These are phyloP conservation scores for Talaromyces borbonicus DNA, from an alignment of 495 filamentous ascomycete species.

Conservation along the genomic window DNA sequence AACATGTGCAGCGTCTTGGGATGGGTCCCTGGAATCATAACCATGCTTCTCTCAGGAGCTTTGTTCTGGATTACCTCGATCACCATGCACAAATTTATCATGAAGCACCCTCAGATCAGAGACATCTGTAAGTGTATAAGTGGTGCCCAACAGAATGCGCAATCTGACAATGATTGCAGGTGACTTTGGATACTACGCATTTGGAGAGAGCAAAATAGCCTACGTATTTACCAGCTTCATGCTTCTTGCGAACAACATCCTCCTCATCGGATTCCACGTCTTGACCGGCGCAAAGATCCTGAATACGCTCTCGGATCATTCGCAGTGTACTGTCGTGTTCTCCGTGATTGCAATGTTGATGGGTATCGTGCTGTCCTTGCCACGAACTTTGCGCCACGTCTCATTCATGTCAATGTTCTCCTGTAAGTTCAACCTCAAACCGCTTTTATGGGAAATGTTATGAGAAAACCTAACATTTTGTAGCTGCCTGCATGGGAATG, in stretches of 20 bases:
- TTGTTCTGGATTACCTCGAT: slow-evolving; percentile 77
- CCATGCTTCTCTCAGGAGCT: slow-evolving; percentile 64
- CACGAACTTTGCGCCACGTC: slow-evolving; percentile 68
- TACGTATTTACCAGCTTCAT: slow-evolving; percentile 79
- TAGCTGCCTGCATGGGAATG: slow-evolving; percentile 72
- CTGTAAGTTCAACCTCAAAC: background rate
- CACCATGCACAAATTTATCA: slow-evolving; percentile 72
- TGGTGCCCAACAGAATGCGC: background rate
- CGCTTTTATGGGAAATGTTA: background rate
- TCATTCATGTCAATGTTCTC: slow-evolving; percentile 64
- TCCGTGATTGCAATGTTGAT: slow-evolving; percentile 57
- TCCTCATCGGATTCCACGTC: slow-evolving; percentile 71
- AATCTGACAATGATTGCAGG: slow-evolving; percentile 16
- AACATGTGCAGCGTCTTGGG: slow-evolving; percentile 43
- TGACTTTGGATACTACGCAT: slow-evolving; percentile 81
- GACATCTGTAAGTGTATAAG: slow-evolving; percentile 49
- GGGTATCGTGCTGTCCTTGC: slow-evolving; percentile 66
- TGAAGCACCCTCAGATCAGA: slow-evolving; percentile 75
- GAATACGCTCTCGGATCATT: slow-evolving; percentile 65
- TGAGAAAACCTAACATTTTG: too few relatives aligned
- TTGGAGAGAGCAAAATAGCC: slow-evolving; percentile 64
- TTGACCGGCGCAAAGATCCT: slow-evolving; percentile 72
- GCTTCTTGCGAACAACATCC: slow-evolving; percentile 87
- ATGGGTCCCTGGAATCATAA: slow-evolving; percentile 72
- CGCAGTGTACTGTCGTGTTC: slow-evolving; percentile 64